These are phyloP conservation scores for Plantago coronopus DNA, from an alignment of 305 asterid genomes.

Conservation along the genomic window DNA sequence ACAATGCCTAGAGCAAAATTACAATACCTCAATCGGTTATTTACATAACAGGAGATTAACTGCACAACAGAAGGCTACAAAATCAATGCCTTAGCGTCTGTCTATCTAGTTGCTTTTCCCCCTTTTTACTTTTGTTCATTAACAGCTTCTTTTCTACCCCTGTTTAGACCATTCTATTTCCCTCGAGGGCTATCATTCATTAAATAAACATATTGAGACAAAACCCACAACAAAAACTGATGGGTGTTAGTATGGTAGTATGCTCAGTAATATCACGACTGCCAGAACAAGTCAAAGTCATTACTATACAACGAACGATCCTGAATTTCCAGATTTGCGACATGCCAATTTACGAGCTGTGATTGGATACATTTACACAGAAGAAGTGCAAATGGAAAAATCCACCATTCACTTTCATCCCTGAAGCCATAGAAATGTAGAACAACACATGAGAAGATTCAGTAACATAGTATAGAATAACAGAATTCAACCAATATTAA, in stretches of 20 bases:
- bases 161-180: constrained; percentile 44
- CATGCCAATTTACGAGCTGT: constrained; percentile 86
- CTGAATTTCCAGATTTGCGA: constrained; percentile 95
- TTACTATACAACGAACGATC: constrained; percentile 90
- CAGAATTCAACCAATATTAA: too few relatives aligned
- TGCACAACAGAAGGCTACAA: constrained; percentile 49
- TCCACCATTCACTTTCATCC: constrained; percentile 99
- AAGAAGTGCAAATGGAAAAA: constrained; percentile 78
- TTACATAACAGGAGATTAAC: constrained; percentile 47
- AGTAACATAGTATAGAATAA: too few relatives aligned
- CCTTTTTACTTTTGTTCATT: constrained; percentile 20
- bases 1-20: constrained; percentile 14
- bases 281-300: constrained; percentile 90
- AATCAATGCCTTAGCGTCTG: constrained; percentile 42
- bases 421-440: constrained; percentile 36
- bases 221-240: constrained; percentile 56
- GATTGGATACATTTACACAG: constrained; percentile 88
- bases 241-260: constrained; percentile 51
- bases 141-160: constrained; percentile 40
- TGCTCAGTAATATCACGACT: constrained; percentile 44
- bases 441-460: constrained; percentile 4
- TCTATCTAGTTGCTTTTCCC: constrained; percentile 31
- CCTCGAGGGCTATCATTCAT: constrained; percentile 27
- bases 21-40: constrained; percentile 37
- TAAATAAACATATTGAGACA: constrained; percentile 33